Evolutionary conservation across 1,139 yeast genomes (phyloP), one percentile per base, ranked within the genome.

Genomic region (Geotrichum armillariae): DNA sequence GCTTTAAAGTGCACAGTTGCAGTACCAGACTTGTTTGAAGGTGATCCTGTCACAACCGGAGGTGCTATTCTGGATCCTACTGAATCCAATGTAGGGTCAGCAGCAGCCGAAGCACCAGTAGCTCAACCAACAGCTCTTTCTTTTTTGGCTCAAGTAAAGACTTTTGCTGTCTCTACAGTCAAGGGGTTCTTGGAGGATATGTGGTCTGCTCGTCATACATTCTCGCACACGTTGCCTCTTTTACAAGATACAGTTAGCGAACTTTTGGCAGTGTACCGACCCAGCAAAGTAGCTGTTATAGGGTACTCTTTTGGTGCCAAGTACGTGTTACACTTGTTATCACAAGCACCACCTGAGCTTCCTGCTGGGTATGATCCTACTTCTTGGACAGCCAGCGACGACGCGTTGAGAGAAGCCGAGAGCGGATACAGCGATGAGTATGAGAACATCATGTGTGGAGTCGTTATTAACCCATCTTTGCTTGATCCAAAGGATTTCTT

Each of bases 301-400:
- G 74, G 75, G 3, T 71, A 70, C 51, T 68, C 74, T 12, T 70
- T 66, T 56, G 75, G 75, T n/a, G 73, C 66, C 4, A 61, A 69
- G 41, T 67, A 68, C 39, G 73, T 64, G 14, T 48, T 67, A 47
- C 62, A 60, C 25, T 40, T 66, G 46, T 40, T 48, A 50, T 66
- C 49, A 55, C 60, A 33, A n/a, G 52, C 51, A 56, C 57, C 52
- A 2, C 48, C 47, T 7, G 52, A 46, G 12, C 40, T 47, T 5
- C 44, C 50, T 5, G 49, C 45, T 6, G 52, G 50, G 18, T 49
- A 49, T 25, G 52, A 49, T 32, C 52, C 52, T 1, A 48, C 52
- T 9, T 31, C 47, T 6, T 48, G 52, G 52, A 48, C 52, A 9
- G 52, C 47, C 1, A 35, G 47, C 2, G 52, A 48, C 21, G 52